Percentiles rank a stretch among this genome's conserved stretches.
Evolutionary conservation across 2,329 filamentous ascomycete species (phyloP).

Genomic region (Microsporum audouinii): DNA sequence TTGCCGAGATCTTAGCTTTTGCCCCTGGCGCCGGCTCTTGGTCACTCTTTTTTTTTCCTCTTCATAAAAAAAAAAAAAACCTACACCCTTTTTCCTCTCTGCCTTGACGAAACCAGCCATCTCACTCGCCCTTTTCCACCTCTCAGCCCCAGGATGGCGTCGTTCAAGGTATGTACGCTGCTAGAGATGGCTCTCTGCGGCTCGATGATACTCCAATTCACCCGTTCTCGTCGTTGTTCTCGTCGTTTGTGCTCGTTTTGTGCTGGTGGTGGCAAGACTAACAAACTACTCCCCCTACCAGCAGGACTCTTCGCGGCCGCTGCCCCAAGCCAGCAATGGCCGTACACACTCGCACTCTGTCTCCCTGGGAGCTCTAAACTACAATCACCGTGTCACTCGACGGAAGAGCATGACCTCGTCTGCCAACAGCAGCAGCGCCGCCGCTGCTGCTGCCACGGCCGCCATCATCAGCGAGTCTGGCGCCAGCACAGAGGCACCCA

Average conservation of each 20-base stretch:
- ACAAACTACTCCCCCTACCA: not conserved
- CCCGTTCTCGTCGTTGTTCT: not conserved
- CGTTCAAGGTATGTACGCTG: slow-evolving; percentile 6
- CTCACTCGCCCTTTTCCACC: not conserved
- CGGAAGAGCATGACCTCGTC: slow-evolving; percentile 85
- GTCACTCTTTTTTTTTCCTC: not conserved
- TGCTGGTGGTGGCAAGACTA: not conserved
- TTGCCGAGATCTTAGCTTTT: not conserved
- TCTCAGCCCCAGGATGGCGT: slow-evolving; percentile 5
- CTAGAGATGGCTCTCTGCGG: not conserved
- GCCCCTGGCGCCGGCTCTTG: not conserved
- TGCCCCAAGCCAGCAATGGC: slow-evolving; percentile 52
- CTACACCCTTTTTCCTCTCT: not conserved
- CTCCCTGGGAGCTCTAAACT: slow-evolving; percentile 63
- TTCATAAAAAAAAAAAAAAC: not conserved
- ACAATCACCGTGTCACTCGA: slow-evolving; percentile 75
- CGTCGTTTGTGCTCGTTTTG: not conserved
- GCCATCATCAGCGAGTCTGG: slow-evolving; percentile 53
- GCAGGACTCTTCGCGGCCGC: slow-evolving; percentile 46
- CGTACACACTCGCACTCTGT: slow-evolving; percentile 74
- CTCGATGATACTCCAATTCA: not conserved
- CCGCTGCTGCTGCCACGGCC: slow-evolving; percentile 42
- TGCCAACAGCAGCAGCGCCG: slow-evolving; percentile 58
- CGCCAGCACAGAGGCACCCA: slow-evolving; percentile 46
- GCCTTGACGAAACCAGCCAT: not conserved